A percentile compares a stretch with the other conserved stretches of the same genome.
These are phyloP conservation scores for Pleurotus pulmonarius DNA, from an alignment of 768 basidiomycete species.

Conservation along the genomic window DNA sequence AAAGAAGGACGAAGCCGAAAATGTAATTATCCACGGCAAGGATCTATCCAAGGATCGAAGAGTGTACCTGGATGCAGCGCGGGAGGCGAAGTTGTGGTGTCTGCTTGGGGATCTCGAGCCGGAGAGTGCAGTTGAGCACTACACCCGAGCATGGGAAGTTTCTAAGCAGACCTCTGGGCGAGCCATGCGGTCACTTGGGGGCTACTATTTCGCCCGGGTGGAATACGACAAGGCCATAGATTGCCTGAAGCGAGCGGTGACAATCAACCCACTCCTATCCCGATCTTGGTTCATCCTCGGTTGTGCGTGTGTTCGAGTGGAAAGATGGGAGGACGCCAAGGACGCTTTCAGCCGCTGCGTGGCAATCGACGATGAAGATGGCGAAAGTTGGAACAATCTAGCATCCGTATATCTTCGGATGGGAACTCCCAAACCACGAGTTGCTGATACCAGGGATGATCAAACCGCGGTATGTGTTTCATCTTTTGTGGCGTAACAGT, in stretches of 20 bases:
- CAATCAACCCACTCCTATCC: constrained; percentile 84
- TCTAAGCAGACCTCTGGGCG: constrained; percentile 81
- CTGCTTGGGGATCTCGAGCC: constrained; percentile 90
- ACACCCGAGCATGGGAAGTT: constrained; percentile 79
- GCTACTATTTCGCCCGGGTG: constrained; percentile 67
- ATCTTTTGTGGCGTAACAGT: background rate
- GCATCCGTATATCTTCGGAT: constrained; percentile 92
- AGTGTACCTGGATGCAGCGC: constrained; percentile 50
- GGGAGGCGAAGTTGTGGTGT: constrained; percentile 94
- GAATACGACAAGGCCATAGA: constrained; percentile 60
- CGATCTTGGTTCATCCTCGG: constrained; percentile 97
- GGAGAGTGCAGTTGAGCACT: constrained; percentile 65
- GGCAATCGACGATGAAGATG: constrained; percentile 91
- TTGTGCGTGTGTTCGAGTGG: constrained; percentile 77
- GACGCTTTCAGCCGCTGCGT: constrained; percentile 86
- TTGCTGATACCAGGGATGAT: constrained; percentile 18
- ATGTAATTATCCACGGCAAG: constrained; percentile 60
- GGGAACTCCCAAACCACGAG: constrained; percentile 32
- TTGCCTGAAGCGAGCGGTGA: constrained; percentile 71
- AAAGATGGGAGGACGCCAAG: constrained; percentile 81
- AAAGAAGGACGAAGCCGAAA: constrained; percentile 77
- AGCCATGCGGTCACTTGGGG: constrained; percentile 90
- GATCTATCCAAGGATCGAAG: constrained; percentile 37
- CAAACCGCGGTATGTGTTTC: constrained; percentile 16
- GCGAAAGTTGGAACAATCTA: constrained; percentile 97